Percentiles rank a stretch among this genome's conserved stretches.
Conservation (phyloP, 2,329 filamentous ascomycete species). For the Teratosphaeria epicoccoides region DNA sequence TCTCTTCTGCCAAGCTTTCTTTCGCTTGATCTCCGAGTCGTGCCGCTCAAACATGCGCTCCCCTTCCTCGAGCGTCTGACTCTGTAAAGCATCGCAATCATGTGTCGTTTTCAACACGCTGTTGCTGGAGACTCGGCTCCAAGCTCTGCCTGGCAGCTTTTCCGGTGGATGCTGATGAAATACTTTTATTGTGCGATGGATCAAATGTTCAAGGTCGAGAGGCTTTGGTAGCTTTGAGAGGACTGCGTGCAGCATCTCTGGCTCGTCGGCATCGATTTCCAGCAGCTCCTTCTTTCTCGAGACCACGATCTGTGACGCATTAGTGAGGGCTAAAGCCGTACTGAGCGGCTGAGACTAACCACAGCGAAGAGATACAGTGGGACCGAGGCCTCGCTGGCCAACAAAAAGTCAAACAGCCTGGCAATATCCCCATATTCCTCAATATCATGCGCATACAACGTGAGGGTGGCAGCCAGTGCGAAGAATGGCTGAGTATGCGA, state of each 20-base stretch:
- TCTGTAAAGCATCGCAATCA: slow-evolving; percentile 36
- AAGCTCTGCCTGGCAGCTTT: slow-evolving; percentile 51
- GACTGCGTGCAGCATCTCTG: slow-evolving; percentile 83
- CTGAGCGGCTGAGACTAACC: slow-evolving; percentile 20
- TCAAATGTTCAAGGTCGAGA: slow-evolving; percentile 68
- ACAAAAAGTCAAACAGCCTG: slow-evolving; percentile 81
- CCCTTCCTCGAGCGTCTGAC: slow-evolving; percentile 56
- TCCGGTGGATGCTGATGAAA: slow-evolving; percentile 61
- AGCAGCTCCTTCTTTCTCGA: slow-evolving; percentile 75
- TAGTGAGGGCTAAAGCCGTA: neutral
- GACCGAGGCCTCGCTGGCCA: slow-evolving; percentile 79
- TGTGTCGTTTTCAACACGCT: slow-evolving; percentile 81
- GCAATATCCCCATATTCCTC: slow-evolving; percentile 81
- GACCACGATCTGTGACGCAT: slow-evolving; percentile 54
- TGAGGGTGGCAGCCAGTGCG: slow-evolving; percentile 83
- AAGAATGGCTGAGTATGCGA: slow-evolving; percentile 63
- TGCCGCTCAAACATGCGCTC: slow-evolving; percentile 59
- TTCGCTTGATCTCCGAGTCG: slow-evolving; percentile 56
- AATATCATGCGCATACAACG: slow-evolving; percentile 94
- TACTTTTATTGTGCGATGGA: slow-evolving; percentile 54
- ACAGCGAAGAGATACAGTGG: slow-evolving; percentile 82
- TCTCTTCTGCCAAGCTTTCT: slow-evolving; percentile 47
- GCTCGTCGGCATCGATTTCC: slow-evolving; percentile 68
- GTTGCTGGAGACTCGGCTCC: slow-evolving; percentile 59
- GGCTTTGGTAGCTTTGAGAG: slow-evolving; percentile 77